Evolutionary conservation across 2,329 filamentous ascomycete genomes (phyloP).

Genomic region (Aspergillus pseudotamarii): DNA sequence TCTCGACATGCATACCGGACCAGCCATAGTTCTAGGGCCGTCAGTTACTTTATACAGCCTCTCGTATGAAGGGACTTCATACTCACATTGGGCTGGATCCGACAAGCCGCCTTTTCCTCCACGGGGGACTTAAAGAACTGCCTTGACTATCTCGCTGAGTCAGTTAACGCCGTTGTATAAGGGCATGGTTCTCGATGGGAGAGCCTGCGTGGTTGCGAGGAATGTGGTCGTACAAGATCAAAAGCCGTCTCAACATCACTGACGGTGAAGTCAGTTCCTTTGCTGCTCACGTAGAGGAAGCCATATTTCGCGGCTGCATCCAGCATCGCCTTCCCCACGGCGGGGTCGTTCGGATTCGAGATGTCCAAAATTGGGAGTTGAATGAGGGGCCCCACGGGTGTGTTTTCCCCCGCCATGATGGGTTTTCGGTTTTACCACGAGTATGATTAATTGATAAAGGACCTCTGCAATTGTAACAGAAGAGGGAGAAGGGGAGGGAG

Average conservation of each 20-base stretch:
- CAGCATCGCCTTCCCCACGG: conserved; percentile 70
- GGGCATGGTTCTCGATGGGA: neutral
- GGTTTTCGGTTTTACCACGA: neutral
- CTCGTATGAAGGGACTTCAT: neutral
- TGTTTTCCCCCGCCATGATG: conserved; percentile 13
- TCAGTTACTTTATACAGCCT: neutral
- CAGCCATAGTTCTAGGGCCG: conserved; percentile 75
- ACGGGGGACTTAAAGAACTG: conserved; percentile 71
- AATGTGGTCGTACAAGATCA: conserved; percentile 60
- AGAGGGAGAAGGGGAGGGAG: neutral
- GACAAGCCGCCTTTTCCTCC: conserved; percentile 73
- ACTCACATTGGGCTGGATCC: conserved; percentile 66
- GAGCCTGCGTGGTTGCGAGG: neutral
- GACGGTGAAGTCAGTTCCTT: conserved; percentile 67
- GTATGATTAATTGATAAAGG: neutral
- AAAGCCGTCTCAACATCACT: conserved; percentile 72
- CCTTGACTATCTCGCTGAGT: conserved; percentile 58
- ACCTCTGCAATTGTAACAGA: neutral
- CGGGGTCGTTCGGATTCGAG: conserved; percentile 59
- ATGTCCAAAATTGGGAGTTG: conserved; percentile 83
- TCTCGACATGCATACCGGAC: conserved; percentile 85
- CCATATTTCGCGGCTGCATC: conserved; percentile 80
- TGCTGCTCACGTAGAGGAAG: conserved; percentile 85
- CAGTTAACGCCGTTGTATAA: neutral
- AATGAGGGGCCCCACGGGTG: conserved; percentile 29